These are phyloP conservation scores for Letharia lupina DNA, from an alignment of 495 filamentous ascomycete genomes.

Conservation along the genomic window DNA sequence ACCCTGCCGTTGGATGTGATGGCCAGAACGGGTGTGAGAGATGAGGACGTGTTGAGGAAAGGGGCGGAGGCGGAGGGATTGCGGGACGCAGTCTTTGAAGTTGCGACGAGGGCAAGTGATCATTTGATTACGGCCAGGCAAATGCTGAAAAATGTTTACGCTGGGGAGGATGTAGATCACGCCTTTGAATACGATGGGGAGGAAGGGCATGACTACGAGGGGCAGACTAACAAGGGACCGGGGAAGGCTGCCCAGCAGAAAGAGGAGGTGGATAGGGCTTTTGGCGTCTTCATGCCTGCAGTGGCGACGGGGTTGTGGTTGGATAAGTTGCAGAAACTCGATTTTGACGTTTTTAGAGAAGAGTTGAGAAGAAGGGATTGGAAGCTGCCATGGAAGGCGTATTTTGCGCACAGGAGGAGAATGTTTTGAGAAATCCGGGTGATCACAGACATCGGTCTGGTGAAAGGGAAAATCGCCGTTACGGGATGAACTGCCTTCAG, in stretches of 20 bases:
- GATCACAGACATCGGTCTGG: not conserved
- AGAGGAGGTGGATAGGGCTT: conserved; percentile 55
- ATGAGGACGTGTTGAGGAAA: conserved; percentile 81
- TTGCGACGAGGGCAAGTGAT: conserved; percentile 88
- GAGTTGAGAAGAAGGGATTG: conserved; percentile 64
- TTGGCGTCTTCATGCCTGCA: conserved; percentile 71
- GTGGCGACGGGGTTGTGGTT: conserved; percentile 74
- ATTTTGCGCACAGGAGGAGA: conserved; percentile 55
- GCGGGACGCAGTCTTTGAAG: conserved; percentile 80
- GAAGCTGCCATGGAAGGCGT: conserved; percentile 82
- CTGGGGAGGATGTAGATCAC: conserved; percentile 66
- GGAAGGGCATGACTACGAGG: conserved; percentile 58
- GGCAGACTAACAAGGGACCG: conserved; percentile 18
- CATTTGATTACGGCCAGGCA: conserved; percentile 89
- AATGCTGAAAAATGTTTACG: conserved; percentile 72
- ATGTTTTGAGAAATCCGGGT: conserved; percentile 37
- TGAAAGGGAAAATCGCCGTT: not conserved
- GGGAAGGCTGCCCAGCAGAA: conserved; percentile 34
- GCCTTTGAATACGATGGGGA: conserved; percentile 80
- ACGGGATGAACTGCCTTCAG: not conserved
- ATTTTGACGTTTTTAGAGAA: conserved; percentile 74
- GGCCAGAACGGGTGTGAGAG: conserved; percentile 65
- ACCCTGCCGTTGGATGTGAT: conserved; percentile 84
- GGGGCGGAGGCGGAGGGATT: conserved; percentile 69
- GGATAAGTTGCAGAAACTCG: conserved; percentile 59